phyloP scores from a whole-genome alignment of 2,329 filamentous ascomycete species.

The Colletotrichum neosansevieriae region DNA sequence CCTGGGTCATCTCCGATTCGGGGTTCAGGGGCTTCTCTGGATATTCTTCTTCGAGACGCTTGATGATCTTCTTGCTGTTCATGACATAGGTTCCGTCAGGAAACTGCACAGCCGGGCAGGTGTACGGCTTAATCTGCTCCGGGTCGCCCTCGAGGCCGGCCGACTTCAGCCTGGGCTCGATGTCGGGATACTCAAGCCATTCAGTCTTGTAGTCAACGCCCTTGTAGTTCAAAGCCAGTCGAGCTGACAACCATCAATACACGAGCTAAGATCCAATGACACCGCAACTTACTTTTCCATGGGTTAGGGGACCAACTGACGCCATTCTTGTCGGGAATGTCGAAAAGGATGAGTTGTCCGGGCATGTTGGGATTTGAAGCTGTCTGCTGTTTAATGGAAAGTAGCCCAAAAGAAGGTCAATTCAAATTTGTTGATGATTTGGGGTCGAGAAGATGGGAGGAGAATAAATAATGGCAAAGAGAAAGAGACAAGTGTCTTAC shows the following conservation, averaged over 20 bases:
- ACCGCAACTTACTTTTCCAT: constrained; percentile 70
- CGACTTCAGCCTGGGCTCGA: constrained; percentile 65
- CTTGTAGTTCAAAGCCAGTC: constrained; percentile 77
- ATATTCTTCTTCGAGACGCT: constrained; percentile 67
- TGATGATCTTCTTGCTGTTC: constrained; percentile 73
- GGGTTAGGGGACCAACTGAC: constrained; percentile 75
- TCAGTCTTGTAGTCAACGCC: constrained; percentile 74
- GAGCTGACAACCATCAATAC: constrained; percentile 57
- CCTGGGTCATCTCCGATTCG: constrained; percentile 62
- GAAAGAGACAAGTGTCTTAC: neutral
- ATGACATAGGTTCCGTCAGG: constrained; percentile 70
- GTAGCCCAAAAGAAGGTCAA: no score
- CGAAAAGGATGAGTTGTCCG: constrained; percentile 65
- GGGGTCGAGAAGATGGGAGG: neutral
- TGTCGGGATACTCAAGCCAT: constrained; percentile 78
- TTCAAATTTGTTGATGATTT: no score
- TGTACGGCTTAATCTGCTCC: constrained; percentile 56
- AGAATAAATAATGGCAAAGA: neutral
- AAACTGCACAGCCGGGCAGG: constrained; percentile 67
- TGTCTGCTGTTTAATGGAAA: no score
- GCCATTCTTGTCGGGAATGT: constrained; percentile 63
- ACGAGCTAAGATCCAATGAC: neutral
- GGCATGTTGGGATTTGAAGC: constrained; percentile 11
- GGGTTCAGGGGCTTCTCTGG: constrained; percentile 70
- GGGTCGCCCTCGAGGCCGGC: constrained; percentile 59